These are phyloP conservation scores for Nakaseomyces glabratus DNA, from an alignment of 1,139 yeast species.

Conservation along the genomic window DNA sequence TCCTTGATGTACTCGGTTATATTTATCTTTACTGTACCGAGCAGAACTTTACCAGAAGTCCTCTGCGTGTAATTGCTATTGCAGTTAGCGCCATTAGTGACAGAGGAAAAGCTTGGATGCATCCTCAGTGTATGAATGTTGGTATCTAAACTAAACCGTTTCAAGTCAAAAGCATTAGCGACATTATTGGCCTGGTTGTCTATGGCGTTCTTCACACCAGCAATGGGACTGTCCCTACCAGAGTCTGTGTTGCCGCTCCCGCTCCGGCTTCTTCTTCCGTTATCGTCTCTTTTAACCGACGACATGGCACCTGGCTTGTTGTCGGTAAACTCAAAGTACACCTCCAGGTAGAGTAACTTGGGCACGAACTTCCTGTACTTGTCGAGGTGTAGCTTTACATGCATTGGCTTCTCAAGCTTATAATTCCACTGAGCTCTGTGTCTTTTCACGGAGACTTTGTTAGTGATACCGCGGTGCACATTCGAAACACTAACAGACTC, in stretches of 20 bases:
- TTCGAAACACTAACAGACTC: constrained; percentile 21
- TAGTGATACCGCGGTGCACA: constrained; percentile 9
- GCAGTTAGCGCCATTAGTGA: constrained; percentile 5
- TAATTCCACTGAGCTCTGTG: constrained; percentile 46
- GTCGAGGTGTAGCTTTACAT: constrained; percentile 37
- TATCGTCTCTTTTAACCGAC: not conserved
- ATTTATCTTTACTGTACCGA: constrained; percentile 64
- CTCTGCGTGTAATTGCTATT: constrained; percentile 19
- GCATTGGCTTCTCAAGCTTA: constrained; percentile 29
- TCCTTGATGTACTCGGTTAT: constrained; percentile 62
- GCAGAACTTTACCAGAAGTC: constrained; percentile 33
- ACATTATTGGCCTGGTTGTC: no score
- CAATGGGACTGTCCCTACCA: not conserved
- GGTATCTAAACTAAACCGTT: constrained; percentile 2
- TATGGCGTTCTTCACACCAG: constrained; percentile 2
- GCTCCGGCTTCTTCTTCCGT: not conserved
- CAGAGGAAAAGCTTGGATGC: constrained; percentile 2
- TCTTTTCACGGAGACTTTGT: constrained; percentile 36
- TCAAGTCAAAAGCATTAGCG: constrained; percentile 5
- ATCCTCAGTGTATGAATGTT: constrained; percentile 1
- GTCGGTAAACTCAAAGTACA: constrained; percentile 30
- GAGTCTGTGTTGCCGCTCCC: not conserved
- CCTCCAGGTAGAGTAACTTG: constrained; percentile 33
- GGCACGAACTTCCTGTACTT: constrained; percentile 31
- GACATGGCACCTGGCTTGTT: constrained; percentile 4